Evolutionary conservation across 2,329 filamentous ascomycete species (phyloP), one percentile per base, ranked within the genome.

Genomic region (Pseudogymnoascus sp.): DNA sequence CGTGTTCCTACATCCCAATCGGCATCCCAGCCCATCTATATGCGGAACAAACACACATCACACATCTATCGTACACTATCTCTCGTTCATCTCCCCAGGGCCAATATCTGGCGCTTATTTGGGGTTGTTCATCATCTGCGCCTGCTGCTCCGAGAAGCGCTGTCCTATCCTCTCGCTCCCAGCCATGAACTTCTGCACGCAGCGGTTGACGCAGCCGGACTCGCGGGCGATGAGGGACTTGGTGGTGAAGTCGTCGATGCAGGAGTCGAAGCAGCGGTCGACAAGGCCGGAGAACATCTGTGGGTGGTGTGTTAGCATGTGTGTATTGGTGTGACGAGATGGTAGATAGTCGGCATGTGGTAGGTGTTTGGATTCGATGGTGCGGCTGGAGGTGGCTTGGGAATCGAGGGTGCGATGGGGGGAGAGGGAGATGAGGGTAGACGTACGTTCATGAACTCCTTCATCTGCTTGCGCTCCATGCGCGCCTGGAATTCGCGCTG

Each of bases 381-480:
- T 31, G n/a, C 14, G 40, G 18, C n/a, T 62, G 14, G 11, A 63
- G 36, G 18, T 49, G 43, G 63, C 9, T 46, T 59, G 36, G 34
- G 23, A 49, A n/a, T 16, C 18, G 18, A 18, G 18, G 18, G 18
- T 18, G 18, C 18, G 18, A 18, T 18, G 18, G 18, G 18, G 8
- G 1, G 38, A 11, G n/a, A 25, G 14, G 31, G 38, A 53, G 21
- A 18, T 37, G 60, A 61, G 61, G 56, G 65, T 63, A 38, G 63
- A 82, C 91, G 71, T 84, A 97, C 95, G 72, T 86, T 90, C 88
- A 97, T 96, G 76, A 99, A 97, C 76, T 97, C 93, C 81, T 96
- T 96, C 84, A 99, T 91, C 80, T 99, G 95, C 80, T 95, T 96
- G 80, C 90, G 90, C 82, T 97, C 92, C 86, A 99, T 93, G 78